phyloP scores from a whole-genome alignment of 352 stramenopile species.

The Phytophthora syringae region DNA sequence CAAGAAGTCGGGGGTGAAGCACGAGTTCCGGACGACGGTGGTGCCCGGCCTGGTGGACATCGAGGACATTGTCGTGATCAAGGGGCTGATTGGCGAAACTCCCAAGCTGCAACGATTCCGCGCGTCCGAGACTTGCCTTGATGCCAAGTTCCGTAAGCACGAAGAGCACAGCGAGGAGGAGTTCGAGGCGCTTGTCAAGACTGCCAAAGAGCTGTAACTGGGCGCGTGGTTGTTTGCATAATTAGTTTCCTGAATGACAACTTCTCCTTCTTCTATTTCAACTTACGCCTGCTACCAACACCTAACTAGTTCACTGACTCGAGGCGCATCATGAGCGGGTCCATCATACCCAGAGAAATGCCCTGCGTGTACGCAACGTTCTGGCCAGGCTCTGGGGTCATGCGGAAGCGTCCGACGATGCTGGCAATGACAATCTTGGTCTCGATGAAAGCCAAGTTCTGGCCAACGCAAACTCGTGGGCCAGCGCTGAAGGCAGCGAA shows the following conservation, averaged over 20 bases:
- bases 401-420: slow-evolving; percentile 47
- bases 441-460: slow-evolving; percentile 56
- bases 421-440: slow-evolving; percentile 71
- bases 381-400: slow-evolving; percentile 56
- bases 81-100: slow-evolving; percentile 22
- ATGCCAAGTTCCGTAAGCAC: slow-evolving; percentile 29
- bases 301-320: slow-evolving; percentile 15
- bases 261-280: too few species aligned
- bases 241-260: slow-evolving; percentile 16
- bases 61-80: slow-evolving; percentile 37
- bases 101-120: slow-evolving; percentile 38
- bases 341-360: slow-evolving; percentile 61
- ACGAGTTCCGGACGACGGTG: slow-evolving; percentile 41
- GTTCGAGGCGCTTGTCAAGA: slow-evolving; percentile 29
- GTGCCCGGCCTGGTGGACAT: slow-evolving; percentile 39
- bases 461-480: slow-evolving; percentile 57
- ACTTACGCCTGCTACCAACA: not conserved
- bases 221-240: not conserved
- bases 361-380: slow-evolving; percentile 73
- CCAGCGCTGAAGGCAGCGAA: slow-evolving; percentile 65
- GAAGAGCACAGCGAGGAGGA: slow-evolving; percentile 37
- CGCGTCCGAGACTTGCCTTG: slow-evolving; percentile 32
- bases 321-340: slow-evolving; percentile 36
- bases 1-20: slow-evolving; percentile 35
- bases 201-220: slow-evolving; percentile 24